A percentile compares a stretch with the other conserved stretches of the same genome.
Conservation (phyloP, 805 yeast genomes). For the Schizosaccharomyces pombe region DNA sequence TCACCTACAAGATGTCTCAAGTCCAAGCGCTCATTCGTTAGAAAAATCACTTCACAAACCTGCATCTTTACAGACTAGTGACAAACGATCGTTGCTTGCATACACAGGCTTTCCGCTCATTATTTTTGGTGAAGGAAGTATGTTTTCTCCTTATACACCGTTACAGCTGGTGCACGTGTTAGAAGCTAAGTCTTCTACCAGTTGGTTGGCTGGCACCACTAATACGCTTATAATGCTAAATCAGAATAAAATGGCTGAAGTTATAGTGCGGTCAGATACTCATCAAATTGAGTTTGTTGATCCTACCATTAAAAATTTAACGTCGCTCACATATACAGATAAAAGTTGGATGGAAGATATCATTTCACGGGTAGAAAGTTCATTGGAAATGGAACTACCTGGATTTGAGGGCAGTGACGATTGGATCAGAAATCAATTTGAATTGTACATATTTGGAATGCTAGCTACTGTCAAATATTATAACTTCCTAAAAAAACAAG, state of each 20-base stretch:
- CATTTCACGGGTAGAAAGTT: slow-evolving; percentile 24
- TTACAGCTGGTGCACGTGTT: slow-evolving; percentile 71
- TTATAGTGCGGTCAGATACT: slow-evolving; percentile 5
- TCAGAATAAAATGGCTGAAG: slow-evolving; percentile 35
- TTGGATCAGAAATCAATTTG: slow-evolving; percentile 65
- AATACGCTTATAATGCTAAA: slow-evolving; percentile 57
- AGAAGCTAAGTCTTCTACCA: slow-evolving; percentile 28
- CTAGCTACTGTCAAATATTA: slow-evolving; percentile 49
- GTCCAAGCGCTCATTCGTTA: slow-evolving; percentile 41
- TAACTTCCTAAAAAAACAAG: slow-evolving; percentile 22
- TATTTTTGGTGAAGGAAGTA: slow-evolving; percentile 61
- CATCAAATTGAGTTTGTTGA: slow-evolving; percentile 21
- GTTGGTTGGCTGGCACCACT: slow-evolving; percentile 67
- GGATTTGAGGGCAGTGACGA: slow-evolving; percentile 59
- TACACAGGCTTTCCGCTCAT: slow-evolving; percentile 79
- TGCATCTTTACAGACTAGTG: slow-evolving; percentile 48
- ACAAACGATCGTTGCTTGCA: slow-evolving; percentile 47
- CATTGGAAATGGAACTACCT: slow-evolving; percentile 14
- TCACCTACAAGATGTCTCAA: slow-evolving; percentile 52
- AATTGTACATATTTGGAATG: slow-evolving; percentile 64
- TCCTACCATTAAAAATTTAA: slow-evolving; percentile 20
- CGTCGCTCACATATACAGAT: slow-evolving; percentile 35
- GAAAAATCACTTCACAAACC: slow-evolving; percentile 32
- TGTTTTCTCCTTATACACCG: slow-evolving; percentile 86
- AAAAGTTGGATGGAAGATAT: slow-evolving; percentile 50